Evolutionary conservation across 805 yeast species (phyloP).

Genomic region (Saturnispora galanensis): DNA sequence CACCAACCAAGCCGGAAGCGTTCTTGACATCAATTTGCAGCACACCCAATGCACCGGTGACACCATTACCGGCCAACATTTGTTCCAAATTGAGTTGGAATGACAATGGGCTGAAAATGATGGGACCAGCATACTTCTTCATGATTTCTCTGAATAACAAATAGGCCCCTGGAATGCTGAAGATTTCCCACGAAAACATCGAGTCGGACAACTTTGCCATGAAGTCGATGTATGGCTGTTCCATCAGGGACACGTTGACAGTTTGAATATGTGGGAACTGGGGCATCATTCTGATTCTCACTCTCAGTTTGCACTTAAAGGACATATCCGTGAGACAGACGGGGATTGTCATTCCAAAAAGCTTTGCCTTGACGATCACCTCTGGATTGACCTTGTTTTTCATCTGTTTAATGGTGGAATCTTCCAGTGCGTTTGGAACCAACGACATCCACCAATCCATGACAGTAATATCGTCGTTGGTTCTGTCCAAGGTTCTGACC

Average conservation of each 20-base stretch:
- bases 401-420: conserved; percentile 74
- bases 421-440: conserved; percentile 84
- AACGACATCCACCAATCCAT: conserved; percentile 96
- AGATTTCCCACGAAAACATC: conserved; percentile 77
- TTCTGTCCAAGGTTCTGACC: conserved; percentile 82
- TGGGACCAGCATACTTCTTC: conserved; percentile 78
- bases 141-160: conserved; percentile 79
- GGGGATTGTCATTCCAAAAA: conserved; percentile 81
- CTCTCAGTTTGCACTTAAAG: conserved; percentile 62
- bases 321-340: conserved; percentile 72
- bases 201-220: conserved; percentile 71
- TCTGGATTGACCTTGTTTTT: conserved; percentile 78
- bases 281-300: conserved; percentile 81
- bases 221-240: conserved; percentile 85
- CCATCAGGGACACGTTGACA: conserved; percentile 72
- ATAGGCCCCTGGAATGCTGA: conserved; percentile 78
- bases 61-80: conserved; percentile 71
- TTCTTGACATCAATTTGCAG: conserved; percentile 56
- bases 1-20: conserved; percentile 62
- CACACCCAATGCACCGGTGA: conserved; percentile 80
- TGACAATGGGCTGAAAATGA: conserved; percentile 81
- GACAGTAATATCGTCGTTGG: conserved; percentile 87
- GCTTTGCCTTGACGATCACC: conserved; percentile 61
- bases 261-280: conserved; percentile 92
- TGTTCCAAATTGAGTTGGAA: conserved; percentile 91